A percentile compares a stretch with the other conserved stretches of the same genome.
Evolutionary conservation across 139 green algal genomes (phyloP).

Genomic region (Pedinophyceae sp.): DNA sequence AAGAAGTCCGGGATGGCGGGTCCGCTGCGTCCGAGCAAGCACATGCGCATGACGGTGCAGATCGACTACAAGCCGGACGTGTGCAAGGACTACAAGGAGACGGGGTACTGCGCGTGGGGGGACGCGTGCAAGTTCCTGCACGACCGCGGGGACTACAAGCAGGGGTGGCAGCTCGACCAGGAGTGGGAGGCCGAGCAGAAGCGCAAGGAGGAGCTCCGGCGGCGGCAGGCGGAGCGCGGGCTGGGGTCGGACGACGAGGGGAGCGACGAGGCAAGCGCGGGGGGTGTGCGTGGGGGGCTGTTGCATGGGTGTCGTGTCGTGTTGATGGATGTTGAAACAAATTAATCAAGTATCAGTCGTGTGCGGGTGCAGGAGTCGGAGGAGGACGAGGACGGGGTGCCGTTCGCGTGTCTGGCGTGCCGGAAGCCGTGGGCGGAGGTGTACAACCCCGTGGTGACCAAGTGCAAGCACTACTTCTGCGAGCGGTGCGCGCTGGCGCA

Average conservation of each 20-base stretch:
- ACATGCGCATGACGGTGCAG: slow-evolving; percentile 47
- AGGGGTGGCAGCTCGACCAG: slow-evolving; percentile 38
- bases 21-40: slow-evolving; percentile 53
- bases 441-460: slow-evolving; percentile 74
- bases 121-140: slow-evolving; percentile 99
- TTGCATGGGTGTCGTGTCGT: background rate
- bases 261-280: slow-evolving; percentile 19
- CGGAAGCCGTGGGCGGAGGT: slow-evolving; percentile 57
- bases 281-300: slow-evolving; percentile 1
- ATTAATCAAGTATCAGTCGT: too few species aligned
- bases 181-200: slow-evolving; percentile 92
- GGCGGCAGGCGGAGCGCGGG: slow-evolving; percentile 16
- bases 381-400: slow-evolving; percentile 73
- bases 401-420: slow-evolving; percentile 91
- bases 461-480: slow-evolving; percentile 96
- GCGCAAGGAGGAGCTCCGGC: slow-evolving; percentile 36
- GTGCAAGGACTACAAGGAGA: slow-evolving; percentile 99
- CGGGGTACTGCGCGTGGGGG: slow-evolving; percentile 86
- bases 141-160: slow-evolving; percentile 96
- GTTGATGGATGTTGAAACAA: too few species aligned
- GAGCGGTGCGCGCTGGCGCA: slow-evolving; percentile 88
- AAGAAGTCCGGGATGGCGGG: slow-evolving; percentile 62
- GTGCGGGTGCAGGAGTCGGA: slow-evolving; percentile 7
- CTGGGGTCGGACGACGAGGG: slow-evolving; percentile 19
- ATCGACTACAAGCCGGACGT: slow-evolving; percentile 98